Conservation (phyloP, 2,329 filamentous ascomycete genomes). For the Trichoderma sp. region DNA sequence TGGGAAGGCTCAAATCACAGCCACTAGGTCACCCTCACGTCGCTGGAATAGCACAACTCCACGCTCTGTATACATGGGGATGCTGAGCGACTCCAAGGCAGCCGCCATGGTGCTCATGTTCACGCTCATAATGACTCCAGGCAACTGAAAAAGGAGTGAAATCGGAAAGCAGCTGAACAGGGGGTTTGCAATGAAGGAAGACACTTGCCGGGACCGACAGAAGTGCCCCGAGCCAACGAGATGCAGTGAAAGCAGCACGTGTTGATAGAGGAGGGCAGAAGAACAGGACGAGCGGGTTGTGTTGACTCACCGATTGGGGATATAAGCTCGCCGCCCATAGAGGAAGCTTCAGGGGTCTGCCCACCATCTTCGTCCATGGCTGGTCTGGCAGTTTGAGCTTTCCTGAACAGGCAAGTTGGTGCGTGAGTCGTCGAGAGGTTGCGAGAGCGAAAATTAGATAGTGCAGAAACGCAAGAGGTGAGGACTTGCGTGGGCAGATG, state of each 20-base stretch:
- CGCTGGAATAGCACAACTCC: neutral
- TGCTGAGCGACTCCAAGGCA: neutral
- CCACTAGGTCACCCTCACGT: neutral
- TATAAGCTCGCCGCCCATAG: slow-evolving; percentile 50
- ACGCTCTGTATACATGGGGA: neutral
- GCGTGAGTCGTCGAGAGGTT: slow-evolving; percentile 15
- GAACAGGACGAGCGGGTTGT: slow-evolving; percentile 45
- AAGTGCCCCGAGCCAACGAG: slow-evolving; percentile 48
- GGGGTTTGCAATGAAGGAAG: neutral
- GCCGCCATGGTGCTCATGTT: neutral
- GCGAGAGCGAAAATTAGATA: neutral
- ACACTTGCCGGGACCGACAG: slow-evolving; percentile 5
- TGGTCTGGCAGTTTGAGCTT: slow-evolving; percentile 10
- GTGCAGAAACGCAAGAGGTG: neutral
- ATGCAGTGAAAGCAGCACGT: slow-evolving; percentile 49
- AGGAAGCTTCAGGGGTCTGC: slow-evolving; percentile 52
- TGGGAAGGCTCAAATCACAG: neutral
- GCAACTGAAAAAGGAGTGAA: neutral
- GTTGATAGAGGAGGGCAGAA: slow-evolving; percentile 50
- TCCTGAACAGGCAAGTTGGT: slow-evolving; percentile 27
- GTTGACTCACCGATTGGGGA: slow-evolving; percentile 58
- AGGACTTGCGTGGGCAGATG: neutral
- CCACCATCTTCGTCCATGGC: slow-evolving; percentile 46
- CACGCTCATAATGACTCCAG: neutral
- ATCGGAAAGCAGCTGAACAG: neutral